These are phyloP conservation scores for Plasmodium fragile DNA, from an alignment of 169 alveolate genomes.

Conservation along the genomic window DNA sequence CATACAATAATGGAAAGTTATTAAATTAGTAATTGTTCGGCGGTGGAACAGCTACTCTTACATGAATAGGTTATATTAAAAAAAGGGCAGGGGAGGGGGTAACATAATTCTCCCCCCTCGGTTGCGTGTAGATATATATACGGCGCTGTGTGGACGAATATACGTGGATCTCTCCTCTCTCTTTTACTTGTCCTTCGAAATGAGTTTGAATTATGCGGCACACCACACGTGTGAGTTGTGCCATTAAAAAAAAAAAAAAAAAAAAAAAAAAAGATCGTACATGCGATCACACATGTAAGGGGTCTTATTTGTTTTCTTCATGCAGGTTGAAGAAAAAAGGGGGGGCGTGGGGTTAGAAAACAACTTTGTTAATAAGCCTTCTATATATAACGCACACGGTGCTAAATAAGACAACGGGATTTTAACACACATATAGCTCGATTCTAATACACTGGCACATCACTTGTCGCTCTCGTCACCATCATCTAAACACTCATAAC, in stretches of 20 bases:
- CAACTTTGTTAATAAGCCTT: background rate
- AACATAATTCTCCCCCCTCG: background rate
- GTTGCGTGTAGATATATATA: background rate
- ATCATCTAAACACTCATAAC: conserved; percentile 65
- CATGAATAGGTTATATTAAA: background rate
- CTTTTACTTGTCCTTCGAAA: background rate
- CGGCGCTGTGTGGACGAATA: background rate
- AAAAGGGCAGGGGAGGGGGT: too few relatives aligned
- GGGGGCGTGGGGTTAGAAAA: background rate
- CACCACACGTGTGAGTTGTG: background rate
- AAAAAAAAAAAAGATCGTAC: background rate
- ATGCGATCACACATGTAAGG: background rate
- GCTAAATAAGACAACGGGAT: too few relatives aligned
- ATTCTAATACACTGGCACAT: background rate
- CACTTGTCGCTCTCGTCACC: conserved; percentile 73
- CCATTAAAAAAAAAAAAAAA: background rate
- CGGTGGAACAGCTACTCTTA: background rate
- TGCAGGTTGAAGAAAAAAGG: background rate
- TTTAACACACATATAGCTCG: too few relatives aligned
- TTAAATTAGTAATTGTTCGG: background rate
- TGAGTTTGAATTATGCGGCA: background rate
- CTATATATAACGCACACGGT: too few relatives aligned
- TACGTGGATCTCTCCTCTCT: background rate
- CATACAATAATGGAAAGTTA: background rate
- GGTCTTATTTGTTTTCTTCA: background rate